Conservation (phyloP, 345 rosid species). For the Acer saccharum region DNA sequence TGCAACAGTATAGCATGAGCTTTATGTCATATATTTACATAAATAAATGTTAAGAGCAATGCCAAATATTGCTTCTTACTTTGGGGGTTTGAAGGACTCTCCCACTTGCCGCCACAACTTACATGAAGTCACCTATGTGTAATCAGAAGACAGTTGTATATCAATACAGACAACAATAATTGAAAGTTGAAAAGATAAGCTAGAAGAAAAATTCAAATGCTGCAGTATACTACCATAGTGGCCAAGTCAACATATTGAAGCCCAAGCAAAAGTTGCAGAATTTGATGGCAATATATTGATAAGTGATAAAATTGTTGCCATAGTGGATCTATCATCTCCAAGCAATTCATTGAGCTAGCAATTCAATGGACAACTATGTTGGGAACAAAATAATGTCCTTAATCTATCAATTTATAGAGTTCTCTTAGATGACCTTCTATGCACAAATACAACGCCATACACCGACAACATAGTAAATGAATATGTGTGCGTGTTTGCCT, state of each 20-base stretch:
- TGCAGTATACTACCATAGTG: neutral
- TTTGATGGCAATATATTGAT: neutral
- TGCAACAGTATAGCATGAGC: neutral
- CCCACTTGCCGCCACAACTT: constrained; percentile 86
- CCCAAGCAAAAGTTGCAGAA: neutral
- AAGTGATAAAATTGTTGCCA: neutral
- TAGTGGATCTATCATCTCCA: neutral
- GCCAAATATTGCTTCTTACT: constrained; percentile 44
- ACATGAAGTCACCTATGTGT: constrained; percentile 59
- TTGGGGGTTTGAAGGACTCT: constrained; percentile 82
- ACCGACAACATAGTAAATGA: neutral
- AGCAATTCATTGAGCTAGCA: neutral
- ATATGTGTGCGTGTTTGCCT: too few species aligned
- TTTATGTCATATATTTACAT: neutral
- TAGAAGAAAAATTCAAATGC: neutral
- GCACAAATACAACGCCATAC: neutral
- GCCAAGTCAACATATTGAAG: neutral
- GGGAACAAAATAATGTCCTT: neutral
- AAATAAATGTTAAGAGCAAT: constrained; percentile 4
- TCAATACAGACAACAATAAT: constrained; percentile 6
- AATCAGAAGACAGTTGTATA: constrained; percentile 1
- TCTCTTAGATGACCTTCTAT: neutral
- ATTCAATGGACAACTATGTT: neutral
- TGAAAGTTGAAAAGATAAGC: neutral
- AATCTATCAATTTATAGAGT: neutral